Percentiles rank a stretch among this genome's conserved stretches.
These are phyloP conservation scores for Trichosporon sp. DNA, from an alignment of 1,284 basidiomycete species.

Conservation along the genomic window DNA sequence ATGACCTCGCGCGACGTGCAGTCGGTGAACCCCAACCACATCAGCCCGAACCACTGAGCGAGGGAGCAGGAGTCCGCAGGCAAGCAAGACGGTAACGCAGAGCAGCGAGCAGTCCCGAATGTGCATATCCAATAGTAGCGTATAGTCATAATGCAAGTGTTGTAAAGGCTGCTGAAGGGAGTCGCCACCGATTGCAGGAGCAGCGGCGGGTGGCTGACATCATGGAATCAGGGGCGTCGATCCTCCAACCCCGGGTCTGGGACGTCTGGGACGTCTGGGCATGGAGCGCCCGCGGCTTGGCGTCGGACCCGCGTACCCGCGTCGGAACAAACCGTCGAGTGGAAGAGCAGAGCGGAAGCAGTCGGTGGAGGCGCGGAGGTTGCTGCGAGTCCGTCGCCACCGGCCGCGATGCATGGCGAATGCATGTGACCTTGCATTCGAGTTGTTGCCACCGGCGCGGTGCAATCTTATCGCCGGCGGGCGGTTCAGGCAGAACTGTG, in stretches of 20 bases:
- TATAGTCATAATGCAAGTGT: too few relatives aligned
- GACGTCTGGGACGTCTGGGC: background rate
- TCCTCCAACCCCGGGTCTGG: background rate
- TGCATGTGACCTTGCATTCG: too few relatives aligned
- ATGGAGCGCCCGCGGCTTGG: background rate
- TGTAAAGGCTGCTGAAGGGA: too few relatives aligned
- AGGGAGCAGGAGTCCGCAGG: too few relatives aligned
- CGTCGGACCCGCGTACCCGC: background rate
- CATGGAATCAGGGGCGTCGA: background rate
- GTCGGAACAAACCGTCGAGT: background rate
- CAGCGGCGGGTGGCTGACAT: background rate
- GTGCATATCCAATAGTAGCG: too few relatives aligned
- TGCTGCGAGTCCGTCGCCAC: background rate
- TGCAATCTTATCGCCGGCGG: background rate
- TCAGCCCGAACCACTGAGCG: background rate
- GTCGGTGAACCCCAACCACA: background rate
- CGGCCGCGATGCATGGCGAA: too few relatives aligned
- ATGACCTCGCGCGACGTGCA: slow-evolving; percentile 15
- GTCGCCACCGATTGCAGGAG: background rate
- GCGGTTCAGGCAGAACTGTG: background rate
- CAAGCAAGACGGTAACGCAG: too few relatives aligned
- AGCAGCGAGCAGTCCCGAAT: too few relatives aligned
- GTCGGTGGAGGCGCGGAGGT: background rate
- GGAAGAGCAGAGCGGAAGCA: background rate
- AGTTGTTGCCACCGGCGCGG: background rate